phyloP scores from a whole-genome alignment of 768 basidiomycete genomes.

The Coprinellus aureogranulatus region DNA sequence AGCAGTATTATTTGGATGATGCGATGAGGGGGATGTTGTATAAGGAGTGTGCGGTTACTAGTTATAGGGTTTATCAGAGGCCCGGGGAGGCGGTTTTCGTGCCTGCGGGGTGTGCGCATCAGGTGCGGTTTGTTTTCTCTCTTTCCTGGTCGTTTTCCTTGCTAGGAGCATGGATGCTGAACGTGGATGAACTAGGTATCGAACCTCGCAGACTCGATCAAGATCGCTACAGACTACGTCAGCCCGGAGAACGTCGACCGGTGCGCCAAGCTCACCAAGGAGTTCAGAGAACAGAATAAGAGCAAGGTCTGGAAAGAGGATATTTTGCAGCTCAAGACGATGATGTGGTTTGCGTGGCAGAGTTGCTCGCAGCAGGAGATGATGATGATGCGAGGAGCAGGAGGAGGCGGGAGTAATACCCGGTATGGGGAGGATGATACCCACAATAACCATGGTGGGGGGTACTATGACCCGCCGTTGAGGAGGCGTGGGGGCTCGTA shows the following conservation, averaged over 20 bases:
- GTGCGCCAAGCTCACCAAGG: slow-evolving; percentile 81
- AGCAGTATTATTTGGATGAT: slow-evolving; percentile 81
- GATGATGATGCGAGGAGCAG: slow-evolving; percentile 1
- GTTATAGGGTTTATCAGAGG: slow-evolving; percentile 83
- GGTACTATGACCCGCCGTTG: too few relatives aligned
- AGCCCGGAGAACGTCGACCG: slow-evolving; percentile 88
- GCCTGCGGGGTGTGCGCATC: slow-evolving; percentile 90
- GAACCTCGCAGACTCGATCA: slow-evolving; percentile 92
- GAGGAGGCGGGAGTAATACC: too few relatives aligned
- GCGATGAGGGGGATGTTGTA: slow-evolving; percentile 64
- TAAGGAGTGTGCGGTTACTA: slow-evolving; percentile 66
- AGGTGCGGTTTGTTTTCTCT: slow-evolving; percentile 45
- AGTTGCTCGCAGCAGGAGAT: slow-evolving; percentile 50
- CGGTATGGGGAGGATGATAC: too few relatives aligned
- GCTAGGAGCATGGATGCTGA: too few relatives aligned
- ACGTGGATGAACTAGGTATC: slow-evolving; percentile 57
- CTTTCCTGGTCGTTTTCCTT: background rate
- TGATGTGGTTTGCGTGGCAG: slow-evolving; percentile 94
- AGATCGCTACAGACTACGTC: slow-evolving; percentile 93
- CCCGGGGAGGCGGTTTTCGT: slow-evolving; percentile 95
- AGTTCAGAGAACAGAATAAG: slow-evolving; percentile 89
- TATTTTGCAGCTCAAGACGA: slow-evolving; percentile 83
- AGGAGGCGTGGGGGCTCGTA: too few relatives aligned
- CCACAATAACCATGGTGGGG: too few relatives aligned
- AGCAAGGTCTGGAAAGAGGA: slow-evolving; percentile 92